These are phyloP conservation scores for Schizothecium vesticola DNA, from an alignment of 495 filamentous ascomycete species.

Conservation along the genomic window DNA sequence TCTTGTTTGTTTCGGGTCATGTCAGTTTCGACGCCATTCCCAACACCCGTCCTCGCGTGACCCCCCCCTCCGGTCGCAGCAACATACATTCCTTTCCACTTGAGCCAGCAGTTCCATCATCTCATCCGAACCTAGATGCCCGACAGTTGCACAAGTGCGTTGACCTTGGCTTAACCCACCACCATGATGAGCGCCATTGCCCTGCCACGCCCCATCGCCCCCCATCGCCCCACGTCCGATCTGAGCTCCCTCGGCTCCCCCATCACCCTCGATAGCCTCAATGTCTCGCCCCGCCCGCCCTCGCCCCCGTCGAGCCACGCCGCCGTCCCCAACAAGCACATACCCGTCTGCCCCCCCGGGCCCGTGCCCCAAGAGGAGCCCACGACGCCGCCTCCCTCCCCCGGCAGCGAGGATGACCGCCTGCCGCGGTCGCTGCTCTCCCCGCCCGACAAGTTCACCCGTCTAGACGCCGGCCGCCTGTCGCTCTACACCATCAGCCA, in stretches of 20 bases:
- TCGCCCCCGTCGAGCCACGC: slow-evolving; percentile 29
- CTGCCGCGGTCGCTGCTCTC: slow-evolving; percentile 62
- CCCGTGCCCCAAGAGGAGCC: slow-evolving; percentile 56
- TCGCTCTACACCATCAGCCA: slow-evolving; percentile 70
- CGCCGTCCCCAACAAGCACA: slow-evolving; percentile 83
- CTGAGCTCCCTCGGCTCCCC: slow-evolving; percentile 44
- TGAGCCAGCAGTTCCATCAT: not conserved
- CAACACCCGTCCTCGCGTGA: not conserved
- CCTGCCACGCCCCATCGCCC: slow-evolving; percentile 45
- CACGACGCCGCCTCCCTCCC: slow-evolving; percentile 64
- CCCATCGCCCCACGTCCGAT: slow-evolving; percentile 43
- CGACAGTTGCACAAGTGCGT: not conserved
- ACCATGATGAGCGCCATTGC: slow-evolving; percentile 48
- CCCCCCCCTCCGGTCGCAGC: not conserved
- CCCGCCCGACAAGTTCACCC: slow-evolving; percentile 59
- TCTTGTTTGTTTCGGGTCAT: not conserved
- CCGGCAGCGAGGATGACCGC: slow-evolving; percentile 43
- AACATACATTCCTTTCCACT: not conserved
- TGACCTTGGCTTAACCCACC: slow-evolving; percentile 8
- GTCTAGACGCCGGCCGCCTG: slow-evolving; percentile 50
- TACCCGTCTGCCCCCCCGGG: slow-evolving; percentile 78
- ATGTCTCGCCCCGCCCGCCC: slow-evolving; percentile 23
- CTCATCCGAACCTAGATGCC: not conserved
- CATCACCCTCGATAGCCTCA: slow-evolving; percentile 47
- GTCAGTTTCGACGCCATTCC: not conserved